Conservation (phyloP, 306 rosid genomes). For the Notholithocarpus densiflorus region DNA sequence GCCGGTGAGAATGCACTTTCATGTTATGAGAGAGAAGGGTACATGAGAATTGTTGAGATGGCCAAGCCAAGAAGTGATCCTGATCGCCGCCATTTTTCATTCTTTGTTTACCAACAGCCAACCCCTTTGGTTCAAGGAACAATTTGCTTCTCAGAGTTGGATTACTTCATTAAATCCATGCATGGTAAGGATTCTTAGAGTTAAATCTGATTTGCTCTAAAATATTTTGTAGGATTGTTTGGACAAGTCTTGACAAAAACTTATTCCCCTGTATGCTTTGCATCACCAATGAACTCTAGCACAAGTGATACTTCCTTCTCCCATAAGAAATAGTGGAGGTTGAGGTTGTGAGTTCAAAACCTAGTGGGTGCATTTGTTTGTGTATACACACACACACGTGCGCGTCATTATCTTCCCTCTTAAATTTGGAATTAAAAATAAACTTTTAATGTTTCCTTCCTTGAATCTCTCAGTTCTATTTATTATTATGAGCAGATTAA, state of each 20-base stretch:
- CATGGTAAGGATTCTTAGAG: constrained; percentile 65
- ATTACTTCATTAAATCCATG: constrained; percentile 82
- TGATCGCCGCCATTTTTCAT: constrained; percentile 72
- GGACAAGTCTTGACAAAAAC: background rate
- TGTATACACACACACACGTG: too few species aligned
- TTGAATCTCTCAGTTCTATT: background rate
- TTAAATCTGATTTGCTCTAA: constrained; percentile 3
- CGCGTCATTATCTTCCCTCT: background rate
- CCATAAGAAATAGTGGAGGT: too few species aligned
- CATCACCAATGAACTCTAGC: too few species aligned
- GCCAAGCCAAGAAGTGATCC: constrained; percentile 92
- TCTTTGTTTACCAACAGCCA: constrained; percentile 79
- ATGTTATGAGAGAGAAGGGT: constrained; percentile 78
- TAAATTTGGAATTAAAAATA: background rate
- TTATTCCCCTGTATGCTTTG: background rate
- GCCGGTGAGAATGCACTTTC: constrained; percentile 86
- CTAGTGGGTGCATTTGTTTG: too few species aligned
- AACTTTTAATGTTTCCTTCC: background rate
- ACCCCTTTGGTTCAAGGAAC: constrained; percentile 61
- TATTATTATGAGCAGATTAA: background rate
- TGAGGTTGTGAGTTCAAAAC: too few species aligned
- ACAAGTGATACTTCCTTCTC: too few species aligned
- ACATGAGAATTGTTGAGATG: constrained; percentile 66
- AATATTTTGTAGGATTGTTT: background rate
- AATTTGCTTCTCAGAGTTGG: constrained; percentile 71